Evolutionary conservation across 495 filamentous ascomycete species (phyloP), one percentile per base, ranked within the genome.

Genomic region (Neurospora sp.): DNA sequence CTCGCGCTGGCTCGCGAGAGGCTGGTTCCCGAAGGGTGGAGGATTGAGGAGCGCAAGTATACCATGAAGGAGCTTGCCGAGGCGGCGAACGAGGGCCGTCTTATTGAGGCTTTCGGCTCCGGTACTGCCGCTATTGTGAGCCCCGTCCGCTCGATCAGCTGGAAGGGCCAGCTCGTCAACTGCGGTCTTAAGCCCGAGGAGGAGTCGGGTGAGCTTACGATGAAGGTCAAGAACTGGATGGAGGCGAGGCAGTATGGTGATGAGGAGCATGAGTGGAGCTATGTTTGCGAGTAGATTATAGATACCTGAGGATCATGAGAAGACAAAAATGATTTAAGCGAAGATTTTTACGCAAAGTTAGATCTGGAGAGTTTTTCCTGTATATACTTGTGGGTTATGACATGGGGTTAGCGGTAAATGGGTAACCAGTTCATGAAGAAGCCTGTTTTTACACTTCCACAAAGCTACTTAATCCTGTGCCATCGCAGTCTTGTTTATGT

Each of bases 201-300:
- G 81, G 96, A 99, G 83, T 92, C 91, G 9, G 96, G 96, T 59
- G 91, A 93, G 78, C 87, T 98, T 74, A 89, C 96, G 59, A 84
- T 87, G 76, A 86, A 87, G 81, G 93, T 99, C 91, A 97, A 97
- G 90, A 87, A 88, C 76, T 99, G 96, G 96, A 97, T 99, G 75
- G 94, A 97, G 83, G 90, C 85, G 59, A 92, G 94, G 73, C 94
- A 97, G 83, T 98, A 98, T 80, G 96, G 96, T 62, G 94, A 97
- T 77, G 94, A 96, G 81, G 86, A 91, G 79, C 92, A 96, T 80
- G 85, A 89, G 72, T 97, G 94, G 94, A 94, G 93, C 76, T 84
- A 88, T 74, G 71, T 82, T 23, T 85, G 84, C 75, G 82, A 82
- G 72, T 18, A 23, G 23, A 62, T 62, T 59, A 0, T 59, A 59